Conservation (phyloP, 805 yeast genomes). For the Nakazawaea peltata region DNA sequence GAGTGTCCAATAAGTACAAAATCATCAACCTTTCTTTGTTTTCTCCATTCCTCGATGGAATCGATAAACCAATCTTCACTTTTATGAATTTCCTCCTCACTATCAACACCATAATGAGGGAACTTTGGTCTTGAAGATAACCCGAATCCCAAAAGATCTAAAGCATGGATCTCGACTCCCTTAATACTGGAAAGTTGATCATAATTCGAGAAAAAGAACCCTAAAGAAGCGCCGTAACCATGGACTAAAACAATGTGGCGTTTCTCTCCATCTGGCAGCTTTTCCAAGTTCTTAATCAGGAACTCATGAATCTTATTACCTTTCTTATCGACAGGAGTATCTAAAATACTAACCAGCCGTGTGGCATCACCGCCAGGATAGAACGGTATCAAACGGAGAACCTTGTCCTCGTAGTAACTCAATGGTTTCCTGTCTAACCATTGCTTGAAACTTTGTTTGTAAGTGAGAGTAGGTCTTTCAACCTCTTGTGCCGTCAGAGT, state of each 20-base stretch:
- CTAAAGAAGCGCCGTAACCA: slow-evolving; percentile 90
- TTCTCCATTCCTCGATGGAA: slow-evolving; percentile 61
- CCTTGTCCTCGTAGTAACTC: slow-evolving; percentile 24
- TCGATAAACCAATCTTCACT: slow-evolving; percentile 53
- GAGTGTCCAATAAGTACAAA: slow-evolving; percentile 73
- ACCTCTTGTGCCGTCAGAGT: background rate
- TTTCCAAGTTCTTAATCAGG: slow-evolving; percentile 35
- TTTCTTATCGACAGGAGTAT: slow-evolving; percentile 41
- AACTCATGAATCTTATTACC: slow-evolving; percentile 68
- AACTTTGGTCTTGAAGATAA: slow-evolving; percentile 49
- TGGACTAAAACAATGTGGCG: slow-evolving; percentile 67
- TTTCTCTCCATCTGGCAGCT: slow-evolving; percentile 11
- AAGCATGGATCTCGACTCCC: slow-evolving; percentile 52
- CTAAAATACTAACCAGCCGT: slow-evolving; percentile 34
- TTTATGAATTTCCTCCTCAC: slow-evolving; percentile 30
- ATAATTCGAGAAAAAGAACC: slow-evolving; percentile 70
- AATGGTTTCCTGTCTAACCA: slow-evolving; percentile 19
- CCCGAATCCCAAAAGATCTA: slow-evolving; percentile 71
- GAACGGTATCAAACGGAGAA: slow-evolving; percentile 53
- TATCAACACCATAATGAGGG: slow-evolving; percentile 18
- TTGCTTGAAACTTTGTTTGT: slow-evolving; percentile 18
- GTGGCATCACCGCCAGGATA: slow-evolving; percentile 45
- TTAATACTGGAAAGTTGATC: slow-evolving; percentile 40
- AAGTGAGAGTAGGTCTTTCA: slow-evolving; percentile 2
- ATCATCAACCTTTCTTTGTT: slow-evolving; percentile 33